A percentile compares a stretch with the other conserved stretches of the same genome.
Evolutionary conservation across 306 rosid genomes (phyloP).

Genomic region (Styphnolobium japonicum): DNA sequence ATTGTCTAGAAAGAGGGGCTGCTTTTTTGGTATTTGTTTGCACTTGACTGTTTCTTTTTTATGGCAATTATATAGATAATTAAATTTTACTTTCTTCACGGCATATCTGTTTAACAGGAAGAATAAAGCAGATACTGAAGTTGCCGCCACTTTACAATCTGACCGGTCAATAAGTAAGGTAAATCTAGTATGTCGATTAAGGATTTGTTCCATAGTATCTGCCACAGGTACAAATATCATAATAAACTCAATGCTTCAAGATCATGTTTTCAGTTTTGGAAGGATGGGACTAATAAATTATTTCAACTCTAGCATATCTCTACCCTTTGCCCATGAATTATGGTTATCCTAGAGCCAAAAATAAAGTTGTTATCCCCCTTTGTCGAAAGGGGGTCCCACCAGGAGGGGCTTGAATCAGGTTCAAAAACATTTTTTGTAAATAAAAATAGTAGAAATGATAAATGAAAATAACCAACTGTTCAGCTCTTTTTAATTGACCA

Average conservation of each 20-base stretch:
- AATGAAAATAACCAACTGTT: not conserved
- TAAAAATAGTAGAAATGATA: not conserved
- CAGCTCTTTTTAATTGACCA: not conserved
- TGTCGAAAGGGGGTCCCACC: not conserved
- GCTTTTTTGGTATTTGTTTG: not conserved
- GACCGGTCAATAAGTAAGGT: constrained; percentile 75
- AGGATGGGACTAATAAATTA: not conserved
- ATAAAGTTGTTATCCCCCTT: no score
- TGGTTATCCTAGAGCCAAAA: no score
- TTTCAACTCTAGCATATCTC: not conserved
- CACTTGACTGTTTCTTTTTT: not conserved
- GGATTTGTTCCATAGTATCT: not conserved
- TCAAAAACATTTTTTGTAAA: not conserved
- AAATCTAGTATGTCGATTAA: constrained; percentile 17
- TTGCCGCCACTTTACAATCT: constrained; percentile 32
- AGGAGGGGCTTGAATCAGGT: not conserved
- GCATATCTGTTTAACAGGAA: constrained; percentile 39
- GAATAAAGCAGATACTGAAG: constrained; percentile 53
- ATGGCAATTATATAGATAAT: not conserved
- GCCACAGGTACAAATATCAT: not conserved
- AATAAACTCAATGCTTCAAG: not conserved
- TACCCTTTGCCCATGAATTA: not conserved
- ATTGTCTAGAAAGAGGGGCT: not conserved
- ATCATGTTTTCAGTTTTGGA: not conserved
- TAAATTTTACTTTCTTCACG: constrained; percentile 15